Percentiles rank a stretch among this genome's conserved stretches.
Conservation (phyloP, 2,329 filamentous ascomycete species). For the Sporothrix globosa region DNA sequence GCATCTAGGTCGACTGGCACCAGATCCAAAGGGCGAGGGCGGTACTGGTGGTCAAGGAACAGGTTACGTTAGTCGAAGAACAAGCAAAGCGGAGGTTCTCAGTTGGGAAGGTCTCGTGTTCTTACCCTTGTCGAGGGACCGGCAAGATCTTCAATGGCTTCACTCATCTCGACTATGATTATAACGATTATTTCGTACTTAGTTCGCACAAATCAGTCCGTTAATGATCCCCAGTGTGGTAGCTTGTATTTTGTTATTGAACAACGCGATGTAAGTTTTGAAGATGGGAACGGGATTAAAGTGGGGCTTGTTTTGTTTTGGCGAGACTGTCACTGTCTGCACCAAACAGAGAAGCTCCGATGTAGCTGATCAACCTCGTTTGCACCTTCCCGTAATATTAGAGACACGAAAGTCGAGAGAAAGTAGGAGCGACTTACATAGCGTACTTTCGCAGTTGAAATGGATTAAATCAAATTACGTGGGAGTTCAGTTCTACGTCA, state of each 20-base stretch:
- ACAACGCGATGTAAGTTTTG: background rate
- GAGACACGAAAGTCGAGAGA: background rate
- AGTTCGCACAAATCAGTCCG: background rate
- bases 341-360: background rate
- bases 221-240: background rate
- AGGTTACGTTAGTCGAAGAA: background rate
- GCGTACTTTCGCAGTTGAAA: no score
- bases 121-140: background rate
- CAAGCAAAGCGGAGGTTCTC: background rate
- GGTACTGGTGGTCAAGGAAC: background rate
- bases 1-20: slow-evolving; percentile 39
- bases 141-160: background rate
- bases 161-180: background rate
- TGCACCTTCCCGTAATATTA: background rate
- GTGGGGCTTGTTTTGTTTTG: slow-evolving; percentile 23
- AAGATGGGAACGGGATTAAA: background rate
- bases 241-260: background rate
- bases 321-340: background rate
- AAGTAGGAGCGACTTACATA: background rate
- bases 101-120: background rate
- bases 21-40: background rate
- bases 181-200: no score
- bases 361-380: background rate
- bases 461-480: no score
- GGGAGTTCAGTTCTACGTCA: no score